phyloP scores from a whole-genome alignment of 306 rosid genomes.

The Prunus davidiana region DNA sequence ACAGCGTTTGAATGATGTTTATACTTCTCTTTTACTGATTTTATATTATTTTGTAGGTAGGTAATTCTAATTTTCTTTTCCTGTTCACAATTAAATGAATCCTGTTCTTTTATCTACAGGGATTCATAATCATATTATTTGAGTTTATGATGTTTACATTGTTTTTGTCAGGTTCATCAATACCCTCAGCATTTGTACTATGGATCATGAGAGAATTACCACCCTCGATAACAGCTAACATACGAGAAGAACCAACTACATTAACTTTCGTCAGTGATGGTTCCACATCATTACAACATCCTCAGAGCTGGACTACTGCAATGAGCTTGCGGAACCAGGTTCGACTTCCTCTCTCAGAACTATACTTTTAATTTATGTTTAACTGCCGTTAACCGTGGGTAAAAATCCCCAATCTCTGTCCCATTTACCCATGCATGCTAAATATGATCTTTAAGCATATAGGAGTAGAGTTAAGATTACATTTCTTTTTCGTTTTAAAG shows the following conservation, averaged over 20 bases:
- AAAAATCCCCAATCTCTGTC: neutral
- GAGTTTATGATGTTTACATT: conserved; percentile 20
- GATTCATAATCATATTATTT: neutral
- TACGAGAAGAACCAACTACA: conserved; percentile 55
- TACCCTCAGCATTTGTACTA: conserved; percentile 73
- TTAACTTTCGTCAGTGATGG: conserved; percentile 54
- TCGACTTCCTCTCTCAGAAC: neutral
- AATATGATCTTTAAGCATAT: neutral
- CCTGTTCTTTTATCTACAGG: neutral
- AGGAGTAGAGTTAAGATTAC: neutral
- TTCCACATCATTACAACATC: conserved; percentile 45
- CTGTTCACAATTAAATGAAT: neutral
- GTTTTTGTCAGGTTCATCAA: conserved; percentile 65
- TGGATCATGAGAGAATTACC: conserved; percentile 93
- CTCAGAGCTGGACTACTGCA: conserved; percentile 68
- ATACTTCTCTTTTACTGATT: conserved; percentile 56
- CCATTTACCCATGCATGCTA: neutral
- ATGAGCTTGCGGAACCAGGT: conserved; percentile 72
- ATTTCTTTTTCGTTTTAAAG: neutral
- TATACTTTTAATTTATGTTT: neutral
- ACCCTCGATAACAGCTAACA: conserved; percentile 36
- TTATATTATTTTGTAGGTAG: conserved; percentile 78
- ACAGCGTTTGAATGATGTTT: conserved; percentile 39
- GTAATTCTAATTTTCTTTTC: conserved; percentile 24
- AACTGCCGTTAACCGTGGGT: neutral